Conservation (phyloP, 2,329 filamentous ascomycete genomes). For the Ceratocystis cubensis region DNA sequence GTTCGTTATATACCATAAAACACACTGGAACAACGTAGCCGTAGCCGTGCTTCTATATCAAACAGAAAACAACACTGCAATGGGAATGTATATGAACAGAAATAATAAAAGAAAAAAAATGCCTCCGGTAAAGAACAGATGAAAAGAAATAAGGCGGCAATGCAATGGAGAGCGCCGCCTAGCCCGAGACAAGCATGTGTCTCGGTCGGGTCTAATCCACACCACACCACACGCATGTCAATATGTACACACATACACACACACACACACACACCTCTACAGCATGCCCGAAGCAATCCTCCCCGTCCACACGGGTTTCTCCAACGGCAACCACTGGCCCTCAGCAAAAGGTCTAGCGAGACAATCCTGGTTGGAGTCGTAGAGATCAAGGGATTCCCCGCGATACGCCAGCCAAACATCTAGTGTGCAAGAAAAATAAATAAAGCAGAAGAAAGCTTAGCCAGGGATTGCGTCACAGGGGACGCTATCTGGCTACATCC, state of each 20-base stretch:
- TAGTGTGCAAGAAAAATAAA: too few species aligned
- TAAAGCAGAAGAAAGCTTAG: too few species aligned
- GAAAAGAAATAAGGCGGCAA: too few species aligned
- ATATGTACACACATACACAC: slow-evolving; percentile 23
- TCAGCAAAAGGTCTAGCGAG: too few species aligned
- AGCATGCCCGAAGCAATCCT: too few species aligned
- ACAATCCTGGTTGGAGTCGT: too few species aligned
- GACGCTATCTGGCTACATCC: slow-evolving; percentile 33
- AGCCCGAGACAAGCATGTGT: slow-evolving; percentile 2
- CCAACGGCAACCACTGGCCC: too few species aligned
- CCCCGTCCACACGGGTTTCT: too few species aligned
- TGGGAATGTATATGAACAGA: slow-evolving; percentile 15
- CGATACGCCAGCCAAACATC: too few species aligned
- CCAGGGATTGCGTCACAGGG: too few species aligned
- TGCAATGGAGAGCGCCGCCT: too few species aligned
- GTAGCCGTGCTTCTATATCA: neutral
- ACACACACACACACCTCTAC: neutral
- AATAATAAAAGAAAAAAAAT: slow-evolving; percentile 13
- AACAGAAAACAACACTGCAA: slow-evolving; percentile 3
- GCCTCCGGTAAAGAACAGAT: neutral
- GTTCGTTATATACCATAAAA: neutral
- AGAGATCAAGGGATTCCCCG: too few species aligned
- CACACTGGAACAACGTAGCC: neutral
- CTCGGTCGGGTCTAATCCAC: neutral
- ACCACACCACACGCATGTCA: neutral